Evolutionary conservation across 2,329 filamentous ascomycete species (phyloP).

Genomic region (Lachnellula cervina): DNA sequence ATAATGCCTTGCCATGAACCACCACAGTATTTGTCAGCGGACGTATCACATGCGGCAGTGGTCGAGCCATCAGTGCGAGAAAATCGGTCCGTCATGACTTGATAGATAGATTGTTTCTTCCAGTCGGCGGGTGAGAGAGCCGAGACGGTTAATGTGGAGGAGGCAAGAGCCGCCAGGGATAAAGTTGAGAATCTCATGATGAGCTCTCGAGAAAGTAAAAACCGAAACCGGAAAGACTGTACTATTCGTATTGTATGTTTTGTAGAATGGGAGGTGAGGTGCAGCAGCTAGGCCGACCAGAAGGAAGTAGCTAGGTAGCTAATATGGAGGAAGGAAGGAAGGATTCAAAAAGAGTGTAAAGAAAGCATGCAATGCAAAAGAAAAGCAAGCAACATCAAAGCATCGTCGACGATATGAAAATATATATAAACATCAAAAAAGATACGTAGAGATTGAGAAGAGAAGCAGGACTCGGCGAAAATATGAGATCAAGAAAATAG

Average conservation of each 20-base stretch:
- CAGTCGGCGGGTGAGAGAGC: slow-evolving; percentile 31
- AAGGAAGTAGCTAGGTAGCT: too few species aligned
- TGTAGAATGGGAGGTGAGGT: too few species aligned
- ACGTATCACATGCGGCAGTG: slow-evolving; percentile 20
- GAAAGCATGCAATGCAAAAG: too few species aligned
- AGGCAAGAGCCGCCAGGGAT: slow-evolving; percentile 6
- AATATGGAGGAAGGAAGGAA: too few species aligned
- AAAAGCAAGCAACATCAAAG: too few species aligned
- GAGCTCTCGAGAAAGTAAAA: neutral
- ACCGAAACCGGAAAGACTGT: neutral
- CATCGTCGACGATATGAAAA: too few species aligned
- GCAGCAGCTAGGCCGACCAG: too few species aligned
- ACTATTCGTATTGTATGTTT: too few species aligned
- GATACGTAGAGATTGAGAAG: too few species aligned
- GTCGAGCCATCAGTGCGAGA: slow-evolving; percentile 36
- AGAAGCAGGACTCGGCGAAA: neutral
- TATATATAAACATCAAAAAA: too few species aligned
- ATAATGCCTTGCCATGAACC: slow-evolving; percentile 40
- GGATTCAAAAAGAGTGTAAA: too few species aligned
- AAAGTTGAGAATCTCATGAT: slow-evolving; percentile 14
- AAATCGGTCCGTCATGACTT: slow-evolving; percentile 43
- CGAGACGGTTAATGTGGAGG: slow-evolving; percentile 2
- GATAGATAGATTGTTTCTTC: slow-evolving; percentile 41
- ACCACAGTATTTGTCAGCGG: slow-evolving; percentile 40
- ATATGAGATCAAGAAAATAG: neutral